A percentile compares a stretch with the other conserved stretches of the same genome.
Conservation (phyloP, 768 basidiomycete species). For the Leccinum disarticulatum region DNA sequence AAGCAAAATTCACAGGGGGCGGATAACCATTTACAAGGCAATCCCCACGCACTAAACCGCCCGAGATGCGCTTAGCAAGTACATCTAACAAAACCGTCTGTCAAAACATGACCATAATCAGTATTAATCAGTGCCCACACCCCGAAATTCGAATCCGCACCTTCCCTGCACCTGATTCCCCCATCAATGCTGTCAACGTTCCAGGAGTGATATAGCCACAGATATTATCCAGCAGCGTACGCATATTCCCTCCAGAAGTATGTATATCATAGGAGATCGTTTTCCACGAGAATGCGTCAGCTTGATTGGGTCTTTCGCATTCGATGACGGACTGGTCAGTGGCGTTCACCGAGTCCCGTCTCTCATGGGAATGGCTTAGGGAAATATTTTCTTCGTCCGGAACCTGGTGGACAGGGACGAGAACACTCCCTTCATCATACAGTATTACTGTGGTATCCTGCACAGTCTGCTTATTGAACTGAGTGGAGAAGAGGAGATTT, state of each 20-base stretch:
- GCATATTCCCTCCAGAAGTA: constrained; percentile 33
- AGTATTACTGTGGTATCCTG: constrained; percentile 33
- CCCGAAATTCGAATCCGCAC: constrained; percentile 5
- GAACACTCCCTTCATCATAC: constrained; percentile 15
- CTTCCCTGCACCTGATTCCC: constrained; percentile 37
- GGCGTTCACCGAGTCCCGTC: too few species aligned
- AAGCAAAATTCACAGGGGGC: constrained; percentile 56
- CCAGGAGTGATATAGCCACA: constrained; percentile 53
- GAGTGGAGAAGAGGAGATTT: constrained; percentile 37
- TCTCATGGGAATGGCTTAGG: not conserved
- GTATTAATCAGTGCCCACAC: not conserved
- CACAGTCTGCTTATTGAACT: constrained; percentile 30
- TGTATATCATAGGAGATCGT: constrained; percentile 66
- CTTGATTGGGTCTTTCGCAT: constrained; percentile 25
- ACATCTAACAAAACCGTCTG: constrained; percentile 62
- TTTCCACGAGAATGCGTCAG: constrained; percentile 79
- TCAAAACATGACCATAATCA: not conserved
- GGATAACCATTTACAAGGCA: constrained; percentile 54
- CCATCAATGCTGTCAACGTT: constrained; percentile 53
- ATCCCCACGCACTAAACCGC: constrained; percentile 51
- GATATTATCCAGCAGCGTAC: constrained; percentile 45
- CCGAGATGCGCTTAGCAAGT: constrained; percentile 48
- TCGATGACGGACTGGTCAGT: not conserved
- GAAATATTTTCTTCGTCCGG: constrained; percentile 20
- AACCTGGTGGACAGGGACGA: not conserved